Evolutionary conservation across 2,329 filamentous ascomycete species (phyloP), one percentile per base, ranked within the genome.

Genomic region (Ceratocystiopsis minuta): DNA sequence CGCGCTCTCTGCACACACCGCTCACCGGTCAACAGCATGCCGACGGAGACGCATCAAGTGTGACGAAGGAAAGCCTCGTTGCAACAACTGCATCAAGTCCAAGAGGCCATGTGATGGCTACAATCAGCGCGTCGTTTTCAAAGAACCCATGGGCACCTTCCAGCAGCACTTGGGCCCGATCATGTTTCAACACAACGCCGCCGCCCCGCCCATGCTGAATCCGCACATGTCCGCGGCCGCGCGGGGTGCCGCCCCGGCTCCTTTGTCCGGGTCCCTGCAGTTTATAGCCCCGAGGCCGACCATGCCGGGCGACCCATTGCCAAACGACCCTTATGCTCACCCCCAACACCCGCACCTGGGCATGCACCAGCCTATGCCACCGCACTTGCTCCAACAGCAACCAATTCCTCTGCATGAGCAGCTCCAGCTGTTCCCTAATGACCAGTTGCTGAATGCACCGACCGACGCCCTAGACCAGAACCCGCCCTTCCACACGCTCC

Each of bases 1-100:
- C n/a, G n/a, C n/a, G n/a, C 53, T 53, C 7, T 20, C 20, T 20
- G 20, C 20, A 20, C 20, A 7, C 4, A 43, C 47, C 45, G 47
- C 41, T 52, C 38, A 44, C 39, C 37, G 43, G 49, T 41, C 46
- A 49, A 17, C 37, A 87, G 82, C 90, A 44, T 98, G 90, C 61
- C 80, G 90, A 48, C 88, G 83, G 61, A 79, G 90, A 41, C 81
- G 90, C 48, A 96, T 98, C 60, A 98, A 96, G 61, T 98, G 90
- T 59, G 90, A 90, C 47, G 90, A 96, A 58, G 83, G 85, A 53
- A 73, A 80, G 39, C 84, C 84, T 20, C 80, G 71, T 24, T 90
- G 84, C 60, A 76, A 70, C 53, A 92, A 92, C 54, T 92, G 84
- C 60, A 75, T 81, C 62, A 90, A 88, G 55, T 88, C 82, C 16